Evolutionary conservation across 257 asterid genomes (phyloP), one percentile per base, ranked within the genome.

Genomic region (Forsythia suspensa): DNA sequence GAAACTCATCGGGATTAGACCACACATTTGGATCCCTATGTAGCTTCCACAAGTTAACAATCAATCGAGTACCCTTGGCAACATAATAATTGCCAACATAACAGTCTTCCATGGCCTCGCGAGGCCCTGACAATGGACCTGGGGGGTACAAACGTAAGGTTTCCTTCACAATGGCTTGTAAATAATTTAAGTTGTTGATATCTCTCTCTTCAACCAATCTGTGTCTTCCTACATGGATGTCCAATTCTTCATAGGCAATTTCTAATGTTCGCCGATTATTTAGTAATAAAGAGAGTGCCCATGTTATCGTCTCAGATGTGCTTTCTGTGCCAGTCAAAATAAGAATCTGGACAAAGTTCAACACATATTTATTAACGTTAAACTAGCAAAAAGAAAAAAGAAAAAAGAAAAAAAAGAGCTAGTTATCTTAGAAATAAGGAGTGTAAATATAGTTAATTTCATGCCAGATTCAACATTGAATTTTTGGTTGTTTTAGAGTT

Each of bases 101-200:
- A 73, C 94, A 88, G 0, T 91, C 90, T 42, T 87, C 77, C 0
- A 43, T 63, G 41, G 94, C 90, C 72, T 85, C 90, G 2, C 80
- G 90, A 0, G 94, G 94, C 3, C 90, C 94, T 0, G 85, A 24
- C 10, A 91, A 74, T 2, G 96, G 94, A 0, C 92, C 96, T 1
- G 92, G 92, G n/a, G 96, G 96, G 82, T 86, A 89, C 65, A 91
- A 34, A n/a, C 92, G 86, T 0, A 91, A 70, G 0, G 92, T 88
- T 55, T 91, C 96, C 59, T 89, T 86, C 29, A 91, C 78, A 18
- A 88, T 77, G 11, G 96, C 88, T 51, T 87, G 87, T 1, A 91
- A 37, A 82, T 86, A 88, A 3, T 6, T 43, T 29, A 91, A 84
- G 75, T 81, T 81, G 72, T 74, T 70, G 61, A 91, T 80, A 79